A percentile compares a stretch with the other conserved stretches of the same genome.
Conservation (phyloP, 805 yeast species). For the Metahyphopichia silvanorum region DNA sequence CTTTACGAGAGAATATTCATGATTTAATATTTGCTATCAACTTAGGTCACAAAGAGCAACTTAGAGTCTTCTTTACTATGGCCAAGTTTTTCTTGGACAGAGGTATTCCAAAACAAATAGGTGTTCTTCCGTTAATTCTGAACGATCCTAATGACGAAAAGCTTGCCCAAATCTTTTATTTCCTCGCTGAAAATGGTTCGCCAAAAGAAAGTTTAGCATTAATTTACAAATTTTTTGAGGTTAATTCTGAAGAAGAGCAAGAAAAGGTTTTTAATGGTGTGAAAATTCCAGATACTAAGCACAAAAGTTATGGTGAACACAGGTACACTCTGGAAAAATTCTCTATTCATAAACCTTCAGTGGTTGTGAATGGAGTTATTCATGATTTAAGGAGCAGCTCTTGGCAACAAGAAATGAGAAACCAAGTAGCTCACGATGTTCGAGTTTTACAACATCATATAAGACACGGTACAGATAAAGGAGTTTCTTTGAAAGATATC, state of each 20-base stretch:
- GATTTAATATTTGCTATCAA: constrained; percentile 69
- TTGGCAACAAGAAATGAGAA: constrained; percentile 55
- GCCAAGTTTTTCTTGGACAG: constrained; percentile 48
- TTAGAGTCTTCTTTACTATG: constrained; percentile 48
- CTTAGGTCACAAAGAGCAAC: constrained; percentile 50
- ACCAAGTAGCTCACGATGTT: constrained; percentile 55
- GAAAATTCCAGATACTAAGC: constrained; percentile 9
- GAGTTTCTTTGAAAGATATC: constrained; percentile 30
- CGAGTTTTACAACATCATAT: constrained; percentile 24
- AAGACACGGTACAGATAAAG: constrained; percentile 17
- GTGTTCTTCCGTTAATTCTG: constrained; percentile 64
- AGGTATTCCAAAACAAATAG: constrained; percentile 75
- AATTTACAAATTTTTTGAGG: constrained; percentile 32
- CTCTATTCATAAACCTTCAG: constrained; percentile 44
- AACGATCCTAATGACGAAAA: constrained; percentile 22
- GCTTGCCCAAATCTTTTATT: constrained; percentile 32
- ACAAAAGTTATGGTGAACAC: constrained; percentile 14
- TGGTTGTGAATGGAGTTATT: constrained; percentile 75
- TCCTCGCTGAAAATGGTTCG: constrained; percentile 25
- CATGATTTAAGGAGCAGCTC: constrained; percentile 43
- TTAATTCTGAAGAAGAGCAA: constrained; percentile 21
- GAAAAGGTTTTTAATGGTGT: constrained; percentile 17
- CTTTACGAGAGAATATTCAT: constrained; percentile 69
- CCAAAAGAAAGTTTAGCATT: constrained; percentile 36
- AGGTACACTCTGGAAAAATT: constrained; percentile 19